A percentile compares a stretch with the other conserved stretches of the same genome.
Evolutionary conservation across 208 protist species (phyloP).

Genomic region (Blastocrithidia nonstop): DNA sequence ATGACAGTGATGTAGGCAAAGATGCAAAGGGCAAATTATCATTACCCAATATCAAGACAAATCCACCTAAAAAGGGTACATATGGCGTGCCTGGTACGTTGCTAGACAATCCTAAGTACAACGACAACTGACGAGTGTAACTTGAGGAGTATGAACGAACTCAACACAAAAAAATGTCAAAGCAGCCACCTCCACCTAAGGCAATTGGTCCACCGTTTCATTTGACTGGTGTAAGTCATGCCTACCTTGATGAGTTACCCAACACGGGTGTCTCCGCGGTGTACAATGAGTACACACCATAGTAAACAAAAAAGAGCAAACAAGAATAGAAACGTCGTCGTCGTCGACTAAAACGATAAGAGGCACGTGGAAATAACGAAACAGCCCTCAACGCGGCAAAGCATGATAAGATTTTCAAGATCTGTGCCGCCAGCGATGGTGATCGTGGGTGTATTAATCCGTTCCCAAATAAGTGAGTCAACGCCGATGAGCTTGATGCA

Average conservation of each 20-base stretch:
- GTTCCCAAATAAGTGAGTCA: constrained; percentile 58
- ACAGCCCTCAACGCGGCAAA: constrained; percentile 2
- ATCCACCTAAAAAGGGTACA: constrained; percentile 63
- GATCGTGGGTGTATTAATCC: constrained; percentile 37
- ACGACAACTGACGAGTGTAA: constrained; percentile 11
- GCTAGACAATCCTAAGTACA: constrained; percentile 40
- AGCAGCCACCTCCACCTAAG: constrained; percentile 4
- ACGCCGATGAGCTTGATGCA: constrained; percentile 8
- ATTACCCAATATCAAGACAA: constrained; percentile 73
- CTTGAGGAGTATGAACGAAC: too few relatives aligned
- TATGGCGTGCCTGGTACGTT: constrained; percentile 58
- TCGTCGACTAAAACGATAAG: too few relatives aligned
- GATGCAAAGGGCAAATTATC: constrained; percentile 4
- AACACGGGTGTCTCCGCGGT: constrained; percentile 55
- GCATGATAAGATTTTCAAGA: constrained; percentile 30
- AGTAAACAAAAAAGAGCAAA: constrained; percentile 15
- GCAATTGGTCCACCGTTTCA: constrained; percentile 19
- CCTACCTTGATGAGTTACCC: constrained; percentile 61
- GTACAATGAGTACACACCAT: constrained; percentile 26
- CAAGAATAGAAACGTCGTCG: too few relatives aligned
- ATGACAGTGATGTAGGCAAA: too few relatives aligned
- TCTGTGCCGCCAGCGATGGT: constrained; percentile 12
- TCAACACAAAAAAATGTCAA: background rate
- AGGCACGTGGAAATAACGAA: too few relatives aligned
- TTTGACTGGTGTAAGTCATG: constrained; percentile 24